Percentiles rank a stretch among this genome's conserved stretches.
Evolutionary conservation across 768 basidiomycete species (phyloP).

Genomic region (Scleroderma citrinum): DNA sequence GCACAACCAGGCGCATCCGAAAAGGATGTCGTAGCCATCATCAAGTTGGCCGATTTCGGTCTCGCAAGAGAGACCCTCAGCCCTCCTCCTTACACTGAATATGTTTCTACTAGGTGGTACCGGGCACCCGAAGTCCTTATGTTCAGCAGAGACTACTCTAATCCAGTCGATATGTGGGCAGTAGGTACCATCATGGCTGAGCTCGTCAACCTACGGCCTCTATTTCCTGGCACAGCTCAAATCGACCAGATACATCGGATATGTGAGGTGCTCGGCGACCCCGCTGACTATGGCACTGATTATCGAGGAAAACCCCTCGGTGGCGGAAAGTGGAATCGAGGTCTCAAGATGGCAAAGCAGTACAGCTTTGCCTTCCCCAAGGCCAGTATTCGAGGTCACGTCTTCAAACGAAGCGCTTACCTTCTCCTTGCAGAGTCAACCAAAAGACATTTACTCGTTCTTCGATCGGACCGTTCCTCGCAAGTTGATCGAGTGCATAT

Average conservation of each 20-base stretch:
- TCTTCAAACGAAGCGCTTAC: neutral
- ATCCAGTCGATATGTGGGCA: slow-evolving; percentile 99
- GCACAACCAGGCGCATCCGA: slow-evolving; percentile 64
- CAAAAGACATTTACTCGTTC: slow-evolving; percentile 60
- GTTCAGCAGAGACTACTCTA: slow-evolving; percentile 87
- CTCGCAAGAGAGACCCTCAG: slow-evolving; percentile 87
- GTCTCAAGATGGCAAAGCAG: slow-evolving; percentile 79
- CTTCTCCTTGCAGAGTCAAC: slow-evolving; percentile 43
- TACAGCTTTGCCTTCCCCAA: slow-evolving; percentile 88
- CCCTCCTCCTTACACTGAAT: slow-evolving; percentile 94
- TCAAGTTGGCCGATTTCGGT: slow-evolving; percentile 98
- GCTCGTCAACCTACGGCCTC: slow-evolving; percentile 86
- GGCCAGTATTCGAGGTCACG: slow-evolving; percentile 28
- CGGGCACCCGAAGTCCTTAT: slow-evolving; percentile 96
- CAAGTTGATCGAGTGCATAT: slow-evolving; percentile 86
- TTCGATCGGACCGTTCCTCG: slow-evolving; percentile 77
- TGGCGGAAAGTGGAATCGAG: slow-evolving; percentile 83
- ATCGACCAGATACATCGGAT: slow-evolving; percentile 90
- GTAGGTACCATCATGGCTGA: slow-evolving; percentile 98
- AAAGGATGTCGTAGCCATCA: slow-evolving; percentile 91
- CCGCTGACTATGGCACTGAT: slow-evolving; percentile 78
- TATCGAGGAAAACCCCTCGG: slow-evolving; percentile 62
- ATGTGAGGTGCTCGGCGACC: slow-evolving; percentile 91
- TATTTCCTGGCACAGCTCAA: slow-evolving; percentile 93
- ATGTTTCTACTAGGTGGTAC: slow-evolving; percentile 99